A percentile compares a stretch with the other conserved stretches of the same genome.
Conservation (phyloP, 805 yeast species). For the Zygosaccharomyces bisporus region DNA sequence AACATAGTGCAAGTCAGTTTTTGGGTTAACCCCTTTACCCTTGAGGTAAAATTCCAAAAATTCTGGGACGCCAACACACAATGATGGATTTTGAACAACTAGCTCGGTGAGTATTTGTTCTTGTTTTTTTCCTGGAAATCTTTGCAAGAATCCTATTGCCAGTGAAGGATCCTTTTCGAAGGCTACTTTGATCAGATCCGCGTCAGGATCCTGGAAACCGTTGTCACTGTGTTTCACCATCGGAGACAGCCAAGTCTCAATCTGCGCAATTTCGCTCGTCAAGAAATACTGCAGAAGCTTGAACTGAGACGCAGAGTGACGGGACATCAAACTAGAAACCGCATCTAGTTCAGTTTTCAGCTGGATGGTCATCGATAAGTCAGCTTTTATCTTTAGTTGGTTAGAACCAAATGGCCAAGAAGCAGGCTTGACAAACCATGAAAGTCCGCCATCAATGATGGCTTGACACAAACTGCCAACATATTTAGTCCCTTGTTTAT, state of each 20-base stretch:
- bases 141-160: slow-evolving; percentile 64
- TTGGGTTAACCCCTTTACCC: slow-evolving; percentile 1
- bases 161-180: slow-evolving; percentile 65
- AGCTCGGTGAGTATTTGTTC: slow-evolving; percentile 41
- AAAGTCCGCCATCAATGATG: slow-evolving; percentile 62
- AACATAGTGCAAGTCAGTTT: slow-evolving; percentile 33
- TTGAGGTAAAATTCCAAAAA: slow-evolving; percentile 21
- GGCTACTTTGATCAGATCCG: slow-evolving; percentile 48
- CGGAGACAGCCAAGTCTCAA: slow-evolving; percentile 71
- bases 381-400: slow-evolving; percentile 64
- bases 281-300: slow-evolving; percentile 58
- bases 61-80: slow-evolving; percentile 31
- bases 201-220: slow-evolving; percentile 36
- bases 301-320: slow-evolving; percentile 45
- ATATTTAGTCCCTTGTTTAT: slow-evolving; percentile 45
- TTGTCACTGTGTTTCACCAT: slow-evolving; percentile 31
- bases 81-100: slow-evolving; percentile 54
- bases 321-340: slow-evolving; percentile 19
- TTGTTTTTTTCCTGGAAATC: slow-evolving; percentile 41
- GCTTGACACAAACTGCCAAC: slow-evolving; percentile 41
- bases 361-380: slow-evolving; percentile 54
- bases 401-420: slow-evolving; percentile 86
- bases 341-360: slow-evolving; percentile 37
- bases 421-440: slow-evolving; percentile 69
- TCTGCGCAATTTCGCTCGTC: slow-evolving; percentile 67